Evolutionary conservation across 2,329 filamentous ascomycete genomes (phyloP).

Genomic region (Aspergillus sp.): DNA sequence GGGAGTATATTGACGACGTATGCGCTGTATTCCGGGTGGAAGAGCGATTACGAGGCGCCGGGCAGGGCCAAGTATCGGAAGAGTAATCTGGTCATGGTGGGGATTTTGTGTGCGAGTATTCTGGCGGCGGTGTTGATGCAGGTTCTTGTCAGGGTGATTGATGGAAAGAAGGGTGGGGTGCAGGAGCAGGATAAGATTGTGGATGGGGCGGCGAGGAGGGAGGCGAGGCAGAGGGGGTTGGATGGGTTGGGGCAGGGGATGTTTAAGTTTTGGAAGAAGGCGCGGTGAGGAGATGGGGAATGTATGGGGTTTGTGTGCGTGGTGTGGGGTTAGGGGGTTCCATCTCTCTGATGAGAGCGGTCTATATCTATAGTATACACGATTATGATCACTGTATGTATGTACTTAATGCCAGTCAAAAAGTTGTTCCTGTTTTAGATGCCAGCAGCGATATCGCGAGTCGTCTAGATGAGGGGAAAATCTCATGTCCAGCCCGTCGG

Average conservation of each 20-base stretch:
- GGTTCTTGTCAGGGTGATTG: slow-evolving; percentile 56
- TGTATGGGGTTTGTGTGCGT: too few relatives aligned
- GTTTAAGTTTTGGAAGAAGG: slow-evolving; percentile 7
- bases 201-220: slow-evolving; percentile 40
- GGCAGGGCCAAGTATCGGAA: slow-evolving; percentile 73
- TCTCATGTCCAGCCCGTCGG: not conserved
- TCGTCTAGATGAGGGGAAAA: not conserved
- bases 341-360: not conserved
- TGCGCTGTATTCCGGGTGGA: slow-evolving; percentile 85
- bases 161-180: slow-evolving; percentile 19
- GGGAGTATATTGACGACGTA: slow-evolving; percentile 87
- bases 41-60: slow-evolving; percentile 64
- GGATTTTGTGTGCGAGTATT: slow-evolving; percentile 78
- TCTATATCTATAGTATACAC: not conserved
- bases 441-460: too few relatives aligned
- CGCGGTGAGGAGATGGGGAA: not conserved
- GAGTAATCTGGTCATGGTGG: slow-evolving; percentile 87
- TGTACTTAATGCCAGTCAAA: too few relatives aligned
- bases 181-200: slow-evolving; percentile 16
- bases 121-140: slow-evolving; percentile 67
- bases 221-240: slow-evolving; percentile 39
- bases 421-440: too few relatives aligned
- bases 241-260: slow-evolving; percentile 31
- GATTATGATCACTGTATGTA: not conserved
- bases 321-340: too few relatives aligned